Conservation (phyloP, 2,329 filamentous ascomycete species). For the Neurospora crassa region DNA sequence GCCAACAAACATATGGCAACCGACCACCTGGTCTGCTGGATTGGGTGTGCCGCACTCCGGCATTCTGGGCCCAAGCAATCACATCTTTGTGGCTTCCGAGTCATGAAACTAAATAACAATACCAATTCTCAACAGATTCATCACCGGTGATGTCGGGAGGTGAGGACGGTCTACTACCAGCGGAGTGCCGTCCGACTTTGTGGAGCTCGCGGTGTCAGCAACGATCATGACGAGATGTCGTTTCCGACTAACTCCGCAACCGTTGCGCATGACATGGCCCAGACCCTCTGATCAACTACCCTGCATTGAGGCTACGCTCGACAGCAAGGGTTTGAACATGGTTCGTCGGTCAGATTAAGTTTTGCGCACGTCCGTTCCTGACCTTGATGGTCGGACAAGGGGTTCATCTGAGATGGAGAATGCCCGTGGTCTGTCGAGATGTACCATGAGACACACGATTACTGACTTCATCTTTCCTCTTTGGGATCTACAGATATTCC, state of each 20-base stretch:
- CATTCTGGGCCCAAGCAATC: neutral
- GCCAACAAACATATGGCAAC: neutral
- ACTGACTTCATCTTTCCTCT: neutral
- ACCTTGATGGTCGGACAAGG: conserved; percentile 6
- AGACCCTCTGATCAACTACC: conserved; percentile 15
- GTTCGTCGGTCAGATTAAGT: conserved; percentile 10
- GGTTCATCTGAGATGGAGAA: conserved; percentile 9
- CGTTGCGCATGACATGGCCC: conserved; percentile 17
- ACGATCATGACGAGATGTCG: neutral
- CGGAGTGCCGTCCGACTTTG: neutral
- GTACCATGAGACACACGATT: neutral
- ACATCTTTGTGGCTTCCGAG: conserved; percentile 6
- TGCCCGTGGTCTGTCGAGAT: conserved; percentile 3
- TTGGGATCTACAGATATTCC: no score
- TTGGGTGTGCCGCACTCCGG: neutral
- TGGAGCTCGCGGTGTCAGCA: neutral
- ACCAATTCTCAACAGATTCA: conserved; percentile 1
- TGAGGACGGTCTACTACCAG: neutral
- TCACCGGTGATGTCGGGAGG: neutral
- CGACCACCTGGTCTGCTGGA: neutral
- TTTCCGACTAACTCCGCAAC: neutral
- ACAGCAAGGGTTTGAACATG: conserved; percentile 9
- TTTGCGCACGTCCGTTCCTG: conserved; percentile 19
- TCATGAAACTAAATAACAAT: conserved; percentile 6
- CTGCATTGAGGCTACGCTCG: conserved; percentile 15